Conservation (phyloP, 2,329 filamentous ascomycete species). For the Exophiala xenobiotica region DNA sequence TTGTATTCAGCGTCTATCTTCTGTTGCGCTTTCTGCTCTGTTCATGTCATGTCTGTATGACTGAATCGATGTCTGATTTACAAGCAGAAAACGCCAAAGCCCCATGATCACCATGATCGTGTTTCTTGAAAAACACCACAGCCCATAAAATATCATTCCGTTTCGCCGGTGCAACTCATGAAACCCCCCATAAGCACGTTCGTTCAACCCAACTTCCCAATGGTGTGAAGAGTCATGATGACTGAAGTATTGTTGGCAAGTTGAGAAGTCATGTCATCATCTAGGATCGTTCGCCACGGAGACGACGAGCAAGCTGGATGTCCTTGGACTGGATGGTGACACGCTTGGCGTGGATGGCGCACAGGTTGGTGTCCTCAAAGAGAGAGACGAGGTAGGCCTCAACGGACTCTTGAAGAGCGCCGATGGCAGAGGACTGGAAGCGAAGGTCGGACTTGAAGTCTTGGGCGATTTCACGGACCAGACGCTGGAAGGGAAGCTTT, state of each 20-base stretch:
- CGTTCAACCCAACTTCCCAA: constrained; percentile 19
- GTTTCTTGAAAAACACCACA: constrained; percentile 25
- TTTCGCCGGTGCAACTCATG: constrained; percentile 27
- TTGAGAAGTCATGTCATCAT: constrained; percentile 27
- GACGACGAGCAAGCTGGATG: constrained; percentile 91
- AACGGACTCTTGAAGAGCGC: constrained; percentile 95
- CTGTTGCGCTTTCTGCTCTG: constrained; percentile 21
- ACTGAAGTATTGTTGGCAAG: constrained; percentile 9
- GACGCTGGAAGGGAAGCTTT: constrained; percentile 96
- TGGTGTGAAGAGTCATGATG: constrained; percentile 5
- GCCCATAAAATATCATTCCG: constrained; percentile 28
- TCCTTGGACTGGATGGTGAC: constrained; percentile 95
- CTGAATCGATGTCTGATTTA: constrained; percentile 25
- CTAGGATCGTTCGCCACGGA: constrained; percentile 90
- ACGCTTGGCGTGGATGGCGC: constrained; percentile 98
- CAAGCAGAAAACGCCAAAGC: constrained; percentile 27
- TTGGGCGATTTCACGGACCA: constrained; percentile 95
- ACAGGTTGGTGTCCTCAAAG: constrained; percentile 97
- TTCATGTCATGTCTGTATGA: constrained; percentile 24
- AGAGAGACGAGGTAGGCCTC: constrained; percentile 98
- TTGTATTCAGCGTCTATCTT: constrained; percentile 28
- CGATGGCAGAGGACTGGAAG: constrained; percentile 98
- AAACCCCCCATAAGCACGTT: constrained; percentile 25
- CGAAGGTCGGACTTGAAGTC: constrained; percentile 94
- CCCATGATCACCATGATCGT: constrained; percentile 25